Base-by-base conservation (phyloP, 306 rosid species). In the Hippophae tibetana region DNA sequence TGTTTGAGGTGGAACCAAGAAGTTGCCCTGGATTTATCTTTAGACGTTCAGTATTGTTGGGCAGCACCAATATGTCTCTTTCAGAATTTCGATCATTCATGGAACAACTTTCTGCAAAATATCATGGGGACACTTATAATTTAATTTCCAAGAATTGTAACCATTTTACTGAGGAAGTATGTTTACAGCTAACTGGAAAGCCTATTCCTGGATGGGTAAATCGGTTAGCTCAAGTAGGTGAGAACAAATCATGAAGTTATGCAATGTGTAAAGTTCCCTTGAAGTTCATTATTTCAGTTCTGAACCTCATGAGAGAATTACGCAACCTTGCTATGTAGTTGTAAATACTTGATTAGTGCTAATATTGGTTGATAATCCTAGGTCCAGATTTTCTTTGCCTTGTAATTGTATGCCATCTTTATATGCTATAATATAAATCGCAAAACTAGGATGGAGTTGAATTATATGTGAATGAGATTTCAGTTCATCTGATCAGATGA, bases 121-220 rank as follows among this genome's bases (percentile, higher is more conserved):
- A 88, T 69, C 95, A 79, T 55, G 99, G 99, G 42, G 97, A 93
- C 81, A 83, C 90, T 52, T 93, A 93, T 77, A 94, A 89, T 82
- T 79, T 93, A 54, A 86, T 89, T 79, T 82, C 95, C 50, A 93
- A 93, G 69, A 93, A 93, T 71, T 89, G 99, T 81, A 93, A 93
- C 79, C 97, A 93, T 78, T 89, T 93, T 62, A 84, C 94, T 0
- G 78, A 84, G 64, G 99, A 93, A 64, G 99, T 89, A 63, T 88
- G 89, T 66, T 73, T 64, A 76, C 81, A 63, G 69, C 82, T 93
- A 70, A 89, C 90, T 11, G 95, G 97, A 69, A 93, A 81, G 72
- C 76, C 90, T 70, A 89, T 89, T 50, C 99, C 99, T 58, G 89
- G 87, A 49, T 88, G 97, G 99, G 95, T 93, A 63, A 93, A 93